A percentile compares a stretch with the other conserved stretches of the same genome.
Evolutionary conservation across 306 rosid species (phyloP).

Genomic region (Vicia faba): DNA sequence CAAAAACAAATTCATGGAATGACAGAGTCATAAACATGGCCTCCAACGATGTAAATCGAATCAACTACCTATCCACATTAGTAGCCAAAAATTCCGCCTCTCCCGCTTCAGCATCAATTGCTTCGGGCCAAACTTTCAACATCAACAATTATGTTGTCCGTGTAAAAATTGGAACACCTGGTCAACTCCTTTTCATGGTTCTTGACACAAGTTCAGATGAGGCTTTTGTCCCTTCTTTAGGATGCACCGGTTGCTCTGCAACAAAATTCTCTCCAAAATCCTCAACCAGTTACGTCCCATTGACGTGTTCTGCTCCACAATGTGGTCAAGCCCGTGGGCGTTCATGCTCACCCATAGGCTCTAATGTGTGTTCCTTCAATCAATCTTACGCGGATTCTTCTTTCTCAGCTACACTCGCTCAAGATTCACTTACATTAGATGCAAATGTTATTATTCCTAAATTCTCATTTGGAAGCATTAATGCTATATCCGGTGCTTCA

Average conservation of each 20-base stretch:
- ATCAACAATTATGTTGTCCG: slow-evolving; percentile 78
- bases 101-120: slow-evolving; percentile 55
- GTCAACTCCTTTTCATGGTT: slow-evolving; percentile 73
- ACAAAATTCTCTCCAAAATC: slow-evolving; percentile 52
- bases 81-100: slow-evolving; percentile 49
- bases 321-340: slow-evolving; percentile 68
- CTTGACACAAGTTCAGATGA: slow-evolving; percentile 82
- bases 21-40: slow-evolving; percentile 71
- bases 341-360: slow-evolving; percentile 53
- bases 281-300: slow-evolving; percentile 52
- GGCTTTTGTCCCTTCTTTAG: slow-evolving; percentile 78
- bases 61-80: slow-evolving; percentile 62
- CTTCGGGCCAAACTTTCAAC: slow-evolving; percentile 76
- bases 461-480: slow-evolving; percentile 73
- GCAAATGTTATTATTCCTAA: slow-evolving; percentile 40
- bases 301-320: slow-evolving; percentile 65
- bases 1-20: slow-evolving; percentile 59
- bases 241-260: slow-evolving; percentile 68
- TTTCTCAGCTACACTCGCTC: slow-evolving; percentile 66
- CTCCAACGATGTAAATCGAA: slow-evolving; percentile 61
- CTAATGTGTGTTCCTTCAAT: slow-evolving; percentile 60
- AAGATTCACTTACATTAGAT: slow-evolving; percentile 56
- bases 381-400: slow-evolving; percentile 81
- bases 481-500: slow-evolving; percentile 53
- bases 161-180: slow-evolving; percentile 73